Base-by-base conservation (phyloP, 2,329 filamentous ascomycete species). In the Rhinocladiella similis region DNA sequence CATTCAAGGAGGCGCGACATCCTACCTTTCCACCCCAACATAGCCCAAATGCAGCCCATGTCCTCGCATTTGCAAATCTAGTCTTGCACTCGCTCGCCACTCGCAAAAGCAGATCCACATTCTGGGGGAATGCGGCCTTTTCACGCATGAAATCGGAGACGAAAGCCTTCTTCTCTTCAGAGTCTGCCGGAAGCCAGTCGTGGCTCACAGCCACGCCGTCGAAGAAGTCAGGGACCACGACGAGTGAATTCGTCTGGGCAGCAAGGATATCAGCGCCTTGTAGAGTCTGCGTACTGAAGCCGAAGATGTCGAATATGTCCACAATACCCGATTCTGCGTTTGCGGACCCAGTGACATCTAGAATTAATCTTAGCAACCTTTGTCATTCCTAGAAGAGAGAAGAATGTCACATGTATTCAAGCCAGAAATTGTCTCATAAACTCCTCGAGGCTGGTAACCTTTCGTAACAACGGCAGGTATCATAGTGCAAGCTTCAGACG, bases 41-140 rank as follows among this genome's bases (percentile, higher is more conserved):
- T 71, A 80, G 82, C 72, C 86, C 86, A 42, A 87, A 63, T 49
- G 84, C 74, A n/a, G 74, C 85, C 77, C 83, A 85, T 50, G 78
- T 81, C 67, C 80, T 77, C 62, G 89, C 77, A 19, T 72, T 71
- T 0, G 82, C 76, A 68, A 83, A 80, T 66, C 79, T 76, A 3
- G 72, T 75, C 66, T 78, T 73, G 38, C 82, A 73, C 14, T 80
- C 79, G 63, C 80, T 60, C 2, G 75, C 64, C 1, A 75, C 60
- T 9, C 61, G 60, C 16, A 71, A 52, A 25, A 80, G 51, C 29
- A 66, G 67, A 5, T 63, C 65, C 7, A 70, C 56, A 41, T 68
- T 72, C 5, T 57, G 57, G 0, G 48, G 48, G 5, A 72, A 56
- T 16, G 68, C 62, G 1, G 72, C 77, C n/a, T 63, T 65, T 1